Evolutionary conservation across 345 rosid genomes (phyloP), one percentile per base, ranked within the genome.

Genomic region (Viola odorata): DNA sequence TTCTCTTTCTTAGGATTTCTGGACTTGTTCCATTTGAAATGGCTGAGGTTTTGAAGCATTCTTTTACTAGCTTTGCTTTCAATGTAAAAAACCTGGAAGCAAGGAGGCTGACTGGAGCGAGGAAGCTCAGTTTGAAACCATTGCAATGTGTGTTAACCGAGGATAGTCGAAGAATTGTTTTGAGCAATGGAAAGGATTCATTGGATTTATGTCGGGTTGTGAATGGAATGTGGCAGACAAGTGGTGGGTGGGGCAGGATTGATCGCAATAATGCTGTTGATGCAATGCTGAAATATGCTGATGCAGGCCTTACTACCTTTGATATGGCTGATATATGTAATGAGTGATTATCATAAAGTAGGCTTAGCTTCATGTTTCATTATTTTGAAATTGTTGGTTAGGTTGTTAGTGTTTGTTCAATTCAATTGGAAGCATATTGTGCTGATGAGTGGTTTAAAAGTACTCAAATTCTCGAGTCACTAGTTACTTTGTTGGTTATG

Each of bases 211-310:
- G 83, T 56, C 67, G 78, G 73, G 77, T 85, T 65, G 83, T 85
- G 50, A 85, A 83, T 66, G 88, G 88, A 59, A 83, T 79, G 85
- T 83, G 88, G 86, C 86, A 82, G 77, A 72, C 80, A 23, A 79
- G 85, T 63, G 82, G 88, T 60, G 86, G 85, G 0, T 81, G 88
- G 84, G 85, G 88, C 51, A 73, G 55, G 64, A 80, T 81, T 69
- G 78, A 83, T 52, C 57, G 55, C 41, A 69, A 69, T 14, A 67
- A 64, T 52, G 82, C 82, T 15, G 79, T 80, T 32, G 75, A 80
- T 73, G 82, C 82, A 50, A 86, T 81, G 86, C 73, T 83, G 61
- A 66, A 14, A 71, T 78, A 80, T 78, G 85, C 84, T 62, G 86
- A 81, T 74, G 71, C 77, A 41, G 81, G 82, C 52, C 73, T 85